A percentile compares a stretch with the other conserved stretches of the same genome.
Conservation (phyloP, 495 filamentous ascomycete genomes). For the Penicillium arizonense region DNA sequence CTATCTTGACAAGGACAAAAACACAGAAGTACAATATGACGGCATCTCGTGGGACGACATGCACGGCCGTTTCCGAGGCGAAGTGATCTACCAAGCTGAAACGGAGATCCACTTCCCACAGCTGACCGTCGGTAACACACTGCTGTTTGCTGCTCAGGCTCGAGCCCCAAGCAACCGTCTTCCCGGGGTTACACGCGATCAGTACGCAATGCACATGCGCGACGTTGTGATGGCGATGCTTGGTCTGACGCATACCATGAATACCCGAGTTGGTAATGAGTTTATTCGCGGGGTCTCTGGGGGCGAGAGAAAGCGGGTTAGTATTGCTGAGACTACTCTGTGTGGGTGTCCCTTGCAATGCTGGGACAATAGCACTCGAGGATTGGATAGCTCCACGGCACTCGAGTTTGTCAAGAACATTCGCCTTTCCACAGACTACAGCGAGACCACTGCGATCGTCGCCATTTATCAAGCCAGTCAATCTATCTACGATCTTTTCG, state of each 20-base stretch:
- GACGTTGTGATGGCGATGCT: conserved; percentile 81
- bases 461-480: conserved; percentile 85
- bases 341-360: conserved; percentile 69
- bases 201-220: conserved; percentile 62
- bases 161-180: conserved; percentile 63
- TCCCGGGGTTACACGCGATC: conserved; percentile 54
- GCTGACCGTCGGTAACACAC: conserved; percentile 73
- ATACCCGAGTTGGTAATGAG: conserved; percentile 79
- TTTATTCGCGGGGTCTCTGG: conserved; percentile 77
- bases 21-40: conserved; percentile 73
- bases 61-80: conserved; percentile 69
- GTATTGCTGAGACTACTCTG: conserved; percentile 70
- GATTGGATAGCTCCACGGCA: conserved; percentile 76
- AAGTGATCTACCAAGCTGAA: conserved; percentile 80
- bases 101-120: conserved; percentile 82
- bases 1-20: conserved; percentile 50
- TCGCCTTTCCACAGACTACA: conserved; percentile 62
- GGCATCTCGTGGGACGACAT: conserved; percentile 53
- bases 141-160: conserved; percentile 72
- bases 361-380: conserved; percentile 80
- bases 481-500: conserved; percentile 71
- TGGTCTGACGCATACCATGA: conserved; percentile 70
- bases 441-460: conserved; percentile 65
- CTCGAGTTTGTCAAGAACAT: conserved; percentile 76
- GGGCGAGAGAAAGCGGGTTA: conserved; percentile 81